Conservation (phyloP, 2,329 filamentous ascomycete species). For the Monosporascus sp. region DNA sequence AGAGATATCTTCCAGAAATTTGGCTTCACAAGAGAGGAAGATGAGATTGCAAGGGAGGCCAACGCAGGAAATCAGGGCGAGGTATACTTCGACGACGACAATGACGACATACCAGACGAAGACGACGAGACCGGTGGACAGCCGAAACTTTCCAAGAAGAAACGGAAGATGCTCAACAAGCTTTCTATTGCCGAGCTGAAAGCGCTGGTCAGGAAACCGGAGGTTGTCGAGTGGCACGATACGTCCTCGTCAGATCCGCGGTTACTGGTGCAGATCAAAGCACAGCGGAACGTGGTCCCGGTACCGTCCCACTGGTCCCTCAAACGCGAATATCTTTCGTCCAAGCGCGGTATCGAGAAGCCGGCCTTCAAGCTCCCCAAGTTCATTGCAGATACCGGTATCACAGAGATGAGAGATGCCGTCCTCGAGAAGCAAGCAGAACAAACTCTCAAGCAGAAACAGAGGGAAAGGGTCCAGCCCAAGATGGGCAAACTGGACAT, state of each 20-base stretch:
- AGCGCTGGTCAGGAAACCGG: slow-evolving; percentile 81
- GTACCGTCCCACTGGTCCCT: slow-evolving; percentile 92
- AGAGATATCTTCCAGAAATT: slow-evolving; percentile 80
- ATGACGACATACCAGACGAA: slow-evolving; percentile 82
- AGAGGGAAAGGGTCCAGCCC: slow-evolving; percentile 86
- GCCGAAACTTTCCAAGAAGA: slow-evolving; percentile 86
- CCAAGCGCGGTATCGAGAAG: slow-evolving; percentile 95
- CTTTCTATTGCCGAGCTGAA: slow-evolving; percentile 94
- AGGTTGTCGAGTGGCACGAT: slow-evolving; percentile 97
- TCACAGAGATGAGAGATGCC: slow-evolving; percentile 96
- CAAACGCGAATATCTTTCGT: slow-evolving; percentile 95
- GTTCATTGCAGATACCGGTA: slow-evolving; percentile 96
- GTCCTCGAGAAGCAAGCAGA: slow-evolving; percentile 94
- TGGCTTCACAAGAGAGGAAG: slow-evolving; percentile 58
- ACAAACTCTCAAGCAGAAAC: slow-evolving; percentile 88
- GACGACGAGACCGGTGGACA: slow-evolving; percentile 64
- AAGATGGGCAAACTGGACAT: slow-evolving; percentile 98
- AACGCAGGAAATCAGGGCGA: slow-evolving; percentile 74
- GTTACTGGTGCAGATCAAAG: slow-evolving; percentile 89
- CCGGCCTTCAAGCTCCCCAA: slow-evolving; percentile 86
- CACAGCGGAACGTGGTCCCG: slow-evolving; percentile 89
- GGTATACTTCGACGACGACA: slow-evolving; percentile 76
- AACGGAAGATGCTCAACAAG: slow-evolving; percentile 85
- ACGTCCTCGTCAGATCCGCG: slow-evolving; percentile 85
- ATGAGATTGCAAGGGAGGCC: slow-evolving; percentile 59